Conservation (phyloP, 257 asterid genomes). For the Nicotiana tomentosiformis region DNA sequence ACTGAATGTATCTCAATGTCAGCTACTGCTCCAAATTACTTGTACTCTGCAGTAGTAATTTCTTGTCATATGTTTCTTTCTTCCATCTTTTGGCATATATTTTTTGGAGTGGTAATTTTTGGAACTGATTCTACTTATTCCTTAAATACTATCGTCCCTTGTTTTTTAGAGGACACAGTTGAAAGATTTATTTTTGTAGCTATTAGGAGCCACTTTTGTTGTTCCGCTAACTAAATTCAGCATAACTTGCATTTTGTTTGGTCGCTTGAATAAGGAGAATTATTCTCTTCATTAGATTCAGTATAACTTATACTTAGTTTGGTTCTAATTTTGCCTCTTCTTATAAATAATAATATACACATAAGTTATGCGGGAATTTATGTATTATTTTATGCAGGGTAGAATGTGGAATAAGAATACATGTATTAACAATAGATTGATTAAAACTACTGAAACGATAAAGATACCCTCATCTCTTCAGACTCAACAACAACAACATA, state of each 20-base stretch:
- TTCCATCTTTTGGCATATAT: not conserved
- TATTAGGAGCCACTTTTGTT: not conserved
- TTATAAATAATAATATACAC: not conserved
- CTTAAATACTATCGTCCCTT: not conserved
- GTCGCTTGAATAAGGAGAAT: not conserved
- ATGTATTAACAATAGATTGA: not conserved
- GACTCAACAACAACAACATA: too few relatives aligned
- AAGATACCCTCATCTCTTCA: not conserved
- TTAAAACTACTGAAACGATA: not conserved
- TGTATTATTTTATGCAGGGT: not conserved
- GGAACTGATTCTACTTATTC: not conserved
- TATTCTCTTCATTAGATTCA: not conserved
- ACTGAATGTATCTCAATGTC: not conserved
- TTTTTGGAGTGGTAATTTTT: not conserved
- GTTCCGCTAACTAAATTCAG: not conserved
- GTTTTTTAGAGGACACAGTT: not conserved
- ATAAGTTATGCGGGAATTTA: not conserved
- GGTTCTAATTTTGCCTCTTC: not conserved
- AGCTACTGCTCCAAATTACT: constrained; percentile 2
- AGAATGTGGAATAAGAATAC: not conserved
- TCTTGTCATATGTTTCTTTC: not conserved
- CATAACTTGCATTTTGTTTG: not conserved
- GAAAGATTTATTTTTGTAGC: not conserved
- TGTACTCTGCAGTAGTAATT: not conserved
- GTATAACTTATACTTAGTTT: not conserved